Evolutionary conservation across 495 filamentous ascomycete species (phyloP), one percentile per base, ranked within the genome.

Genomic region (Amorphotheca resinae): DNA sequence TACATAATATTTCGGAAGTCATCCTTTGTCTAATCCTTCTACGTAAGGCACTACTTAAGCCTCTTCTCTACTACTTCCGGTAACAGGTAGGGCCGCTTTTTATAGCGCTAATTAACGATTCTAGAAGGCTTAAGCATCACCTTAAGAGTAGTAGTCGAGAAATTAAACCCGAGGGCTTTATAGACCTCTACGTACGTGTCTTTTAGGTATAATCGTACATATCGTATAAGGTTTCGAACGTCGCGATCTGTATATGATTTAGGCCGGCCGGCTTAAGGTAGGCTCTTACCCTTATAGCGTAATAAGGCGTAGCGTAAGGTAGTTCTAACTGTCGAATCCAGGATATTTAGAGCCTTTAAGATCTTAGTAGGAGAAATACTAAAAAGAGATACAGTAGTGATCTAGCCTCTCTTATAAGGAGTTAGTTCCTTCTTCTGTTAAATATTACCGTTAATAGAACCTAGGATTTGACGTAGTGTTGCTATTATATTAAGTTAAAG

Each of bases 1-100:
- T 39, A 54, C 8, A 54, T 54, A 38, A 40, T 42, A 33, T 46
- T 41, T 21, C 11, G 16, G 8, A 22, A 42, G 17, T 45, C 35
- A 23, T 33, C 17, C 9, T 18, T 17, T n/a, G 23, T 46, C 18
- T 18, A 53, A 43, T 46, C 26, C 21, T 23, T 44, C 30, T 23
- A 18, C 42, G 16, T 38, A 33, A 14, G 28, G 28, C 6, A 44
- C 30, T 36, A 53, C 6, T 25, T 20, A 46, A 45, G 43, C 33
- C 42, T 41, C 23, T 50, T 42, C 34, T 12, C 31, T 35, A 41
- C 48, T 46, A 41, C 42, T 46, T 46, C 47, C 15, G 15, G 7
- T 23, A 35, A 22, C 20, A 47, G 22, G 17, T 33, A 26, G 7
- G 39, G 44, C n/a, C 44, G 25, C 25, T 35, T 40, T 36, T 39